These are phyloP conservation scores for Nematocida sp. DNA, from an alignment of 371 early-diverging fungal genomes.

Conservation along the genomic window DNA sequence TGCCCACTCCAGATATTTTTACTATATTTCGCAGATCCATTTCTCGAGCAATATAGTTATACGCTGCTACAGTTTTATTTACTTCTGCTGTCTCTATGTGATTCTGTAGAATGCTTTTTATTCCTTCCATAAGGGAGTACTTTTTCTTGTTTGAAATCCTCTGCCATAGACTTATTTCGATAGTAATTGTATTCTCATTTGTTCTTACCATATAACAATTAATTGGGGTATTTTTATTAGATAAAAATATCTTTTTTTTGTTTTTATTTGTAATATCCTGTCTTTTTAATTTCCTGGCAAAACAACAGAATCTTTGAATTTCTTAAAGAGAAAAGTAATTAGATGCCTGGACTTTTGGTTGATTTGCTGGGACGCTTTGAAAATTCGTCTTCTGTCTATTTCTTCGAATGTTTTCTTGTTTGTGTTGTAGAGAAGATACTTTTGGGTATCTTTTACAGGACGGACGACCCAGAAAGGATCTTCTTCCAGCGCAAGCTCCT, in stretches of 20 bases:
- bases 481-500: neutral
- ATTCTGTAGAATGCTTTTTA: neutral
- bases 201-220: neutral
- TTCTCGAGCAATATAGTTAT: neutral
- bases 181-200: neutral
- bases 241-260: neutral
- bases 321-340: conserved; percentile 1
- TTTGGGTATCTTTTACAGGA: neutral
- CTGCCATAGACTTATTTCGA: neutral
- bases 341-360: conserved; percentile 7
- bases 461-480: conserved; percentile 20
- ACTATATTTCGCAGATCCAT: neutral
- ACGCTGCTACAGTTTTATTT: neutral
- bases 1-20: neutral
- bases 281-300: neutral
- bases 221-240: neutral
- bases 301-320: conserved; percentile 8
- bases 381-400: conserved; percentile 10
- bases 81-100: neutral
- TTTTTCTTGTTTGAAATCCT: neutral
- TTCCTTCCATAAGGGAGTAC: neutral
- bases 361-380: neutral
- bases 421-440: conserved; percentile 23
- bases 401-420: conserved; percentile 1
- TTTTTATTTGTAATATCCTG: neutral